Base-by-base conservation (phyloP, 2,329 filamentous ascomycete genomes). In the Amylocarpus encephaloides region DNA sequence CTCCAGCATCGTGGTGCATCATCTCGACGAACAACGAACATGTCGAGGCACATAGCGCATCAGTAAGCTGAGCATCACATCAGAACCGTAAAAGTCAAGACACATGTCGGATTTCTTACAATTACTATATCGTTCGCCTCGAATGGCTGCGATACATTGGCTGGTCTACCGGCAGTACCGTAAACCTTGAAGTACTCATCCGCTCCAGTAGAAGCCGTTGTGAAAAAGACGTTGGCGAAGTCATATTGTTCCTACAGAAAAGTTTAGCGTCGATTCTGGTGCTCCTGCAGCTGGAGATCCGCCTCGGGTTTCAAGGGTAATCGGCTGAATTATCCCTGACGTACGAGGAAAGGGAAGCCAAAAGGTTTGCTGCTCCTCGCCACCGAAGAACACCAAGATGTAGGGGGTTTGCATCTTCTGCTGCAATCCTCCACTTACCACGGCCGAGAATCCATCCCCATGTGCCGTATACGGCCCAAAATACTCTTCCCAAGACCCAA, bases 31-130 rank as follows among this genome's bases (percentile, higher is more conserved):
- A 79, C 3, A 80, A 67, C 3, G 76, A 73, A 65, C 79, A 83
- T 2, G 78, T 77, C 0, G 77, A 80, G 18, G 74, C 74, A 62
- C 79, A 82, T 56, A 75, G 72, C 32, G 78, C 79, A 59, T 82
- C 79, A 43, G 76, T 74, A 12, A 82, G 68, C 15, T 57, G 26
- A 15, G 38, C 12, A 61, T 26, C n/a, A 33, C n/a, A 40, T 71
- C 56, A 44, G 70, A 54, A 11, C 64, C 18, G 29, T 26, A 13
- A n/a, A 9, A 35, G 7, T 5, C 6, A 15, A 11, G 32, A 30
- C 22, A 18, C 12, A 30, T 43, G 38, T 5, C 19, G 34, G 33
- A 46, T 16, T 59, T 51, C 58, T 52, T 49, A 59, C 59, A 32
- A 75, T 56, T n/a, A 71, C 53, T n/a, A 74, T 70, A 44, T 73